phyloP scores from a whole-genome alignment of 176 grass and related monocot genomes.

The Aegilops bicornis region DNA sequence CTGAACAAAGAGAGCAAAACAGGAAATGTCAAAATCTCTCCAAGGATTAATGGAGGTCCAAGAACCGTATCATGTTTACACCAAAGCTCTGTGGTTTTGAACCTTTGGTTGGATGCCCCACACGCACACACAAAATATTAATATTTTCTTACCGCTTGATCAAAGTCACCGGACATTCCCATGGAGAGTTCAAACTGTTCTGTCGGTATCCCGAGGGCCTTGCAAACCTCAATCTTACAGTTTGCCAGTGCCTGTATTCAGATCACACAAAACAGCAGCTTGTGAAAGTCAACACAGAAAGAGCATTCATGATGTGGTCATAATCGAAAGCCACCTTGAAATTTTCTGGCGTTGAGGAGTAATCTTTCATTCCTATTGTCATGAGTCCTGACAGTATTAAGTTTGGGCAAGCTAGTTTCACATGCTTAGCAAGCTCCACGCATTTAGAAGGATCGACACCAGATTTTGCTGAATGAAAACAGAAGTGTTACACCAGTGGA shows the following conservation, averaged over 20 bases:
- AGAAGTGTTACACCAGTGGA: not conserved
- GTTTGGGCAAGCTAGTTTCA: constrained; percentile 65
- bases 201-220: constrained; percentile 55
- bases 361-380: constrained; percentile 91
- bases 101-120: no score
- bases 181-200: constrained; percentile 84
- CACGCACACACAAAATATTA: not conserved
- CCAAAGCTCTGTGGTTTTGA: not conserved
- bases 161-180: constrained; percentile 91
- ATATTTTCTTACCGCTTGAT: constrained; percentile 67
- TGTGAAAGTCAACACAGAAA: not conserved
- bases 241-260: constrained; percentile 50
- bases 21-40: not conserved
- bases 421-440: constrained; percentile 71
- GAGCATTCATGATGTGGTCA: not conserved
- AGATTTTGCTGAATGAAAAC: constrained; percentile 81
- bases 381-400: constrained; percentile 87
- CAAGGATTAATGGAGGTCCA: not conserved
- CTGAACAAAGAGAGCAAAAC: constrained; percentile 28
- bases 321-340: constrained; percentile 53
- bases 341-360: constrained; percentile 86
- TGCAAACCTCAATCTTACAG: constrained; percentile 61
- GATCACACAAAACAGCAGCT: not conserved
- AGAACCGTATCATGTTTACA: not conserved
- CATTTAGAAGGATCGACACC: constrained; percentile 74